Evolutionary conservation across 1,139 yeast species (phyloP), one percentile per base, ranked within the genome.

Genomic region (Geotrichum restrictum): DNA sequence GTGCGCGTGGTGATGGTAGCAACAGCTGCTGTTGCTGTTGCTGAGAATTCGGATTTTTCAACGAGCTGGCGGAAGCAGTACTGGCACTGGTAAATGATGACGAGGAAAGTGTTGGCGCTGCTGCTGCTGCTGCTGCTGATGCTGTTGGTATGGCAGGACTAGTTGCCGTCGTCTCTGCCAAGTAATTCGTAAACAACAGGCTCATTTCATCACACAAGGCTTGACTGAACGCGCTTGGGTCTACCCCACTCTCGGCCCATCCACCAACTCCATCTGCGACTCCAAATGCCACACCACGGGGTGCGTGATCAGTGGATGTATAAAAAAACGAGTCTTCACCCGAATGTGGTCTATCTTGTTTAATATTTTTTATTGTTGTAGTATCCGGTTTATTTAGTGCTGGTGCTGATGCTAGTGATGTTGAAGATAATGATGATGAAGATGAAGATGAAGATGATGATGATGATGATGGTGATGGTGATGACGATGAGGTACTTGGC

Each of bases 241-340:
- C 97, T 61, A 83, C 86, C 0, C 97, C 97, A 40, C 88, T 83
- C 60, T 87, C 93, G 1, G 88, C 80, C 97, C 98, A 93, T 1
- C 98, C 98, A 16, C 98, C 98, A 4, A 93, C 98, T 18, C 98
- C 98, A 69, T 93, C 98, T 2, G 97, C 93, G 1, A 93, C 97
- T 8, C 96, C 98, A 7, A 88, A 76, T 0, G 91, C 81, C 1
- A 85, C 38, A 11, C 52, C 65, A 38, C 76, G 75, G 8, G 79
- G 75, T 24, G 71, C 64, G 7, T 72, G 68, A 13, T 65, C 68
- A 24, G 58, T 57, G 62, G 65, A 59, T 19, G 82, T 74, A 36
- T 82, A 75, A 60, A 91, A 83, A 62, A 79, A 85, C 61, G 88
- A 87, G 67, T 91, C 98, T 65, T 91, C 97, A 3, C 98, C 98